phyloP scores from a whole-genome alignment of 1,139 yeast genomes.

The Kodamaea suecica region DNA sequence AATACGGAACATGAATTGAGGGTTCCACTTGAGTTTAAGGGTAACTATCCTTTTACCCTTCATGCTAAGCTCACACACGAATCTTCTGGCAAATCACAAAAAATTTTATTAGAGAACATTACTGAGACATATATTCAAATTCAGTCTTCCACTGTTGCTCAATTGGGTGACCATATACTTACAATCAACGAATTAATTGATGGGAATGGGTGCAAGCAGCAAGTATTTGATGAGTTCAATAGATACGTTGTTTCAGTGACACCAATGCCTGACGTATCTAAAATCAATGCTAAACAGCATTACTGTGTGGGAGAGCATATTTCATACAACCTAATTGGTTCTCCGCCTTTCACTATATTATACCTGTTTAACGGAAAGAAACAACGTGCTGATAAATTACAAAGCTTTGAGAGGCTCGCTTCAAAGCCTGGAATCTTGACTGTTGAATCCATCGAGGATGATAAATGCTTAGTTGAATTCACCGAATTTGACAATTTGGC shows the following conservation, averaged over 20 bases:
- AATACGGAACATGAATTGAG: conserved; percentile 27
- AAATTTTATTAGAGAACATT: conserved; percentile 15
- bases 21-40: conserved; percentile 54
- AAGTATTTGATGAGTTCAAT: conserved; percentile 35
- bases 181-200: conserved; percentile 59
- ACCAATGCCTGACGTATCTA: conserved; percentile 68
- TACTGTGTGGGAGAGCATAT: conserved; percentile 94
- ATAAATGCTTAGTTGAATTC: conserved; percentile 68
- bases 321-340: conserved; percentile 71
- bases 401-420: conserved; percentile 65
- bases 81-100: conserved; percentile 17
- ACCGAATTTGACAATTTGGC: conserved; percentile 41
- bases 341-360: conserved; percentile 71
- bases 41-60: conserved; percentile 63
- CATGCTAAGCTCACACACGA: conserved; percentile 51
- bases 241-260: conserved; percentile 54
- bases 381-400: conserved; percentile 57
- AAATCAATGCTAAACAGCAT: conserved; percentile 37
- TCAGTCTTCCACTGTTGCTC: conserved; percentile 13
- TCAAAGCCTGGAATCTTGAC: conserved; percentile 73
- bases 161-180: conserved; percentile 55
- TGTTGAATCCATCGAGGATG: conserved; percentile 70
- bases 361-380: conserved; percentile 67
- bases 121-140: conserved; percentile 17
- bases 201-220: conserved; percentile 63